Evolutionary conservation across 148 eudicot species (phyloP), one percentile per base, ranked within the genome.

Genomic region (Nepenthes mirabilis): DNA sequence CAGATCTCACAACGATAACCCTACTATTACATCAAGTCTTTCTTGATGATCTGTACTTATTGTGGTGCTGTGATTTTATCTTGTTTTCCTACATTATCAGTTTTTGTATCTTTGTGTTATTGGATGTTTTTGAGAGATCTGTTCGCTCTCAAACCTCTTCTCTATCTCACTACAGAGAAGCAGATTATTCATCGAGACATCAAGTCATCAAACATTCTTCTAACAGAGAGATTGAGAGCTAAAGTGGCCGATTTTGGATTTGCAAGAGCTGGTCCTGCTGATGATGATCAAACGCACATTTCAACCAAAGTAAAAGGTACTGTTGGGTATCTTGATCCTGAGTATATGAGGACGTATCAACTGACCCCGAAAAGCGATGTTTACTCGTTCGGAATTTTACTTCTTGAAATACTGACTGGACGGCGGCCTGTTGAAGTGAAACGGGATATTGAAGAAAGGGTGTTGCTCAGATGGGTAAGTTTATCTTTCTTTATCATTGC

Each of bases 301-400:
- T 84, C 91, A n/a, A 94, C 99, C 67, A 80, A 89, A 80, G 97
- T 94, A 53, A 94, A 84, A 82, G 99, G 99, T 64, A 94, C 99
- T 43, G 81, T 94, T 33, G 99, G 99, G 55, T 94, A 94, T 70
- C 88, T 89, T 50, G 97, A 89, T 73, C 99, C 99, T 0, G 95
- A 94, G 75, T 94, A 94, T 64, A 94, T 94, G 99, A 89, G 77
- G 77, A 94, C 99, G 10, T 84, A 75, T 70, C 91, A 89, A 59
- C 95, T 94, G 75, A 93, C 99, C 55, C 64, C 82, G 3, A 89
- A 84, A 65, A 94, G 99, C 43, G 99, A 94, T 63, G 99, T 94
- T 9, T 94, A 89, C 78, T 94, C 99, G 40, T 94, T 82, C 59
- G 99, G 97, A 53, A 72, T 94, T 58, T 60, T 89, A 56, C 68